Evolutionary conservation across 2,329 filamentous ascomycete species (phyloP), one percentile per base, ranked within the genome.

Genomic region (Hypomyces rosellus): DNA sequence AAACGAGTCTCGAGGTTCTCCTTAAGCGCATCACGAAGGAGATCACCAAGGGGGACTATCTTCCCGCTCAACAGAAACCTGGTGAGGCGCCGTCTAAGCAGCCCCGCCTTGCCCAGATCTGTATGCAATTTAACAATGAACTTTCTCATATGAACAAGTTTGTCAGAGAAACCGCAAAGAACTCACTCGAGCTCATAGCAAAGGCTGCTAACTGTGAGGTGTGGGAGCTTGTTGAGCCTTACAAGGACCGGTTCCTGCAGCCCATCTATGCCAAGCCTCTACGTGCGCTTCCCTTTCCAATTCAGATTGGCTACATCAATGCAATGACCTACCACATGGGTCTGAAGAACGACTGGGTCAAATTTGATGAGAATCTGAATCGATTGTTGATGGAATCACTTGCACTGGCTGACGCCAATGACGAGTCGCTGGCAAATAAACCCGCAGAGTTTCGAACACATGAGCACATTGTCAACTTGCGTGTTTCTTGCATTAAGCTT

Each of bases 231-330:
- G 81, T 99, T 37, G 83, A 87, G 56, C 91, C 91, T 1, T 89
- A 95, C 61, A 95, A 93, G 68, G 91, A 97, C 52, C 81, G 89
- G 33, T 78, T 97, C 34, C 74, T 97, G n/a, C 79, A 85, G 53
- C 89, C 91, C 0, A 96, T 99, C 44, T 99, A 93, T 72, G 88
- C 89, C 58, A 99, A 99, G 66, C 93, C 93, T 13, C 71, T 99
- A 16, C 82, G 93, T 54, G 95, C 93, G 1, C 74, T 99, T 54
- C 93, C 93, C 0, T 99, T 99, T 63, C 80, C 89, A 5, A 92
- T 89, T 3, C 95, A 99, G 70, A 99, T 99, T 58, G 95, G 93
- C 4, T 97, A 95, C 63, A 96, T 99, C 59, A 95, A 99, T 65
- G 93, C 93, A 1, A 90, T 99, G 63, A 96, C 89, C 0, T 99